phyloP scores from a whole-genome alignment of 352 stramenopile genomes.

The Lagenidium giganteum region DNA sequence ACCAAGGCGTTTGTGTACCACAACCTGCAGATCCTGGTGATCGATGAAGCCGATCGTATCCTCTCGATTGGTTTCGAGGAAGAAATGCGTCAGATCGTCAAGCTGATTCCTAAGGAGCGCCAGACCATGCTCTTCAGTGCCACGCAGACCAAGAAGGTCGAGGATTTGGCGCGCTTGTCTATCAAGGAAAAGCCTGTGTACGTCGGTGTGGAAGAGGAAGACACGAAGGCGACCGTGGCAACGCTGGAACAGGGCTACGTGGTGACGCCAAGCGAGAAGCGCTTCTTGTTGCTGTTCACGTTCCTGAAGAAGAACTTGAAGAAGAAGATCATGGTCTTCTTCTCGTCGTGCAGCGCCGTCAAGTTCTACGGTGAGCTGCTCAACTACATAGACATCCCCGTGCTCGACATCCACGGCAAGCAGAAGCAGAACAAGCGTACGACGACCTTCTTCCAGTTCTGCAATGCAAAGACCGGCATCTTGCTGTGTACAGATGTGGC shows the following conservation, averaged over 20 bases:
- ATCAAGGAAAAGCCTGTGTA: slow-evolving; percentile 97
- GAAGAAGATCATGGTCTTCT: slow-evolving; percentile 99
- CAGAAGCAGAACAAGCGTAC: slow-evolving; percentile 99
- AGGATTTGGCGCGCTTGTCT: slow-evolving; percentile 91
- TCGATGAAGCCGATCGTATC: slow-evolving; percentile 99
- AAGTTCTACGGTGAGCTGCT: slow-evolving; percentile 99
- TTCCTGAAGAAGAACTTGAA: slow-evolving; percentile 99
- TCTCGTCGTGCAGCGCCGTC: slow-evolving; percentile 92
- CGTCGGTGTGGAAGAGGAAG: slow-evolving; percentile 93
- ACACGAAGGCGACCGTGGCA: slow-evolving; percentile 88
- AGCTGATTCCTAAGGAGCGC: slow-evolving; percentile 95
- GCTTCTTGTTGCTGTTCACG: slow-evolving; percentile 98
- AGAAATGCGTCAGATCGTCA: slow-evolving; percentile 98
- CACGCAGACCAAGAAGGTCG: slow-evolving; percentile 98
- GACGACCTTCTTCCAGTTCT: slow-evolving; percentile 99
- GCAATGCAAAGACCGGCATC: slow-evolving; percentile 94
- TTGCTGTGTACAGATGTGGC: slow-evolving; percentile 98
- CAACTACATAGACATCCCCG: slow-evolving; percentile 99
- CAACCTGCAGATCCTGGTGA: slow-evolving; percentile 95
- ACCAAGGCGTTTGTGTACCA: slow-evolving; percentile 97
- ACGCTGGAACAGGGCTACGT: slow-evolving; percentile 98
- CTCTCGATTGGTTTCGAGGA: slow-evolving; percentile 99
- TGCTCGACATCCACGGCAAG: slow-evolving; percentile 98
- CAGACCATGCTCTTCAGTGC: slow-evolving; percentile 99
- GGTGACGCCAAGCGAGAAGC: slow-evolving; percentile 95